Evolutionary conservation across 148 eudicot species (phyloP).

Genomic region (Chenopodium quinoa): DNA sequence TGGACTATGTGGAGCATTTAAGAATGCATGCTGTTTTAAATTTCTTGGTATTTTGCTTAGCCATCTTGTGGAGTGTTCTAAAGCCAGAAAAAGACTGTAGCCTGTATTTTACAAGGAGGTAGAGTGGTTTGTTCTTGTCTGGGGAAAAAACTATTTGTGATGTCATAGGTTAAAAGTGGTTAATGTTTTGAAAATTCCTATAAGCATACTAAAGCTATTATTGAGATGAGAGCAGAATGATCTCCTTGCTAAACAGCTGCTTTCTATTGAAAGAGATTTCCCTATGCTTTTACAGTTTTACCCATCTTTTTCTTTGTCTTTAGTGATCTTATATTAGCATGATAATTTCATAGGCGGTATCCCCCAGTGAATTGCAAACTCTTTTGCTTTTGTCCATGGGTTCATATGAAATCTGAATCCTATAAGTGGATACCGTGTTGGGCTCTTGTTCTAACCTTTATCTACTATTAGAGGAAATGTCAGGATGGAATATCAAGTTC

Average conservation of each 20-base stretch:
- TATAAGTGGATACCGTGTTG: neutral
- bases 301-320: neutral
- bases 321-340: neutral
- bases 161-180: neutral
- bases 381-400: constrained; percentile 1
- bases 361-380: neutral
- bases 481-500: neutral
- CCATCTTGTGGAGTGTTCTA: neutral
- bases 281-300: neutral
- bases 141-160: neutral
- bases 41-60: neutral
- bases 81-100: neutral
- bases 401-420: neutral
- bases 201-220: neutral
- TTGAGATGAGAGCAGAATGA: neutral
- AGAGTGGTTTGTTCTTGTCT: no score
- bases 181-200: neutral
- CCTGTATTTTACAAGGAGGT: neutral
- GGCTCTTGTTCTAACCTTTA: neutral
- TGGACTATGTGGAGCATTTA: neutral
- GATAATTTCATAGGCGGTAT: neutral
- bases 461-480: neutral
- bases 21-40: neutral
- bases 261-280: neutral
- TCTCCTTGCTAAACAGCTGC: neutral